A percentile compares a stretch with the other conserved stretches of the same genome.
Evolutionary conservation across 257 asterid genomes (phyloP).

Genomic region (Rauvolfia tetraphylla): DNA sequence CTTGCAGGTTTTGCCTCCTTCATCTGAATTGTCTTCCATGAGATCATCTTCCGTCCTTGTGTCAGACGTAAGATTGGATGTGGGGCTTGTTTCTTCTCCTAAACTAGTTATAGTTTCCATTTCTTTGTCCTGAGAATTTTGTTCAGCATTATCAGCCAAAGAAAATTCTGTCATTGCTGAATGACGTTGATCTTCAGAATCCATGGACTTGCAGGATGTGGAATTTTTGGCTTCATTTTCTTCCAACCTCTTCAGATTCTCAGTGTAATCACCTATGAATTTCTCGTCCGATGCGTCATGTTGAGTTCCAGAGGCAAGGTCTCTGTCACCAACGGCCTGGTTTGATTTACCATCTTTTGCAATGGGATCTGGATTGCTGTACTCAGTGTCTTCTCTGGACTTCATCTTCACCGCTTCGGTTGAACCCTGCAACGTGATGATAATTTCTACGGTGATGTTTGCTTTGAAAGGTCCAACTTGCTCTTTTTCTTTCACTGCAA

Average conservation of each 20-base stretch:
- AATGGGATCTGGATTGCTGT: neutral
- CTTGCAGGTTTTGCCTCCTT: conserved; percentile 14
- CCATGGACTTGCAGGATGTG: conserved; percentile 7
- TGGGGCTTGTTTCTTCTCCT: neutral
- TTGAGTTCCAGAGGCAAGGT: neutral
- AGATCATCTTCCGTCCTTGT: neutral
- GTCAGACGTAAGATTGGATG: neutral
- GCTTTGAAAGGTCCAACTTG: neutral
- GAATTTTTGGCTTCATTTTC: conserved; percentile 6
- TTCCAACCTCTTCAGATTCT: conserved; percentile 7
- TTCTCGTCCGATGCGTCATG: conserved; percentile 13
- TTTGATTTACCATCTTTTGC: conserved; percentile 9
- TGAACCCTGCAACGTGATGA: conserved; percentile 1
- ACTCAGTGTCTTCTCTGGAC: neutral
- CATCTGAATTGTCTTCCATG: conserved; percentile 4
- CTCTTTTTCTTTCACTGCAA: neutral
- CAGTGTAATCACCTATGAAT: neutral
- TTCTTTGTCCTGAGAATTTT: neutral
- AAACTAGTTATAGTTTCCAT: neutral
- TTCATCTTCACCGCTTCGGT: neutral
- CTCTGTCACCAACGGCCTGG: conserved; percentile 7
- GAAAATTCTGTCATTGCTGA: neutral
- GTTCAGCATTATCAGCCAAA: conserved; percentile 3
- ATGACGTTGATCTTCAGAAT: no score
- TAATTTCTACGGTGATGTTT: neutral